Conservation (phyloP, 768 basidiomycete genomes). For the Mycena kentingensis region DNA sequence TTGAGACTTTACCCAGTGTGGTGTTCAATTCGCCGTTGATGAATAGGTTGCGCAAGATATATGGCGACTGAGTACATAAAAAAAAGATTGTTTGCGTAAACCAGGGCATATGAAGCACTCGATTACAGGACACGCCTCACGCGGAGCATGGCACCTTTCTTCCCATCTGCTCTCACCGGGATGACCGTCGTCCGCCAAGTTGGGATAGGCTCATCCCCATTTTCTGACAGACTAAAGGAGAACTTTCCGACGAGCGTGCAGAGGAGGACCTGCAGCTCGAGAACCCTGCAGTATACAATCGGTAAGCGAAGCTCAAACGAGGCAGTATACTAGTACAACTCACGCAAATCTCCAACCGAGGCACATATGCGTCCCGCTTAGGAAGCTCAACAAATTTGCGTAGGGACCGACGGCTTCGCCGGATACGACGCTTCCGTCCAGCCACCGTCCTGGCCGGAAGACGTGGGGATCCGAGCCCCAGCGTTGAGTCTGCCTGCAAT, state of each 20-base stretch:
- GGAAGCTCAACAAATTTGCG: conserved; percentile 20
- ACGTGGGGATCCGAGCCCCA: conserved; percentile 38
- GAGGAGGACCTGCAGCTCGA: conserved; percentile 45
- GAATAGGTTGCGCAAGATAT: too few relatives aligned
- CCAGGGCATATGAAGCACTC: not conserved
- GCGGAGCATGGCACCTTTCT: conserved; percentile 9
- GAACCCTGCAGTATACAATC: conserved; percentile 24
- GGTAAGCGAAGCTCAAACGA: not conserved
- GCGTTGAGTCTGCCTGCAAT: conserved; percentile 18
- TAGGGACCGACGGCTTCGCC: conserved; percentile 26
- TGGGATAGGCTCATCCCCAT: not conserved
- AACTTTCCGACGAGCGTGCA: conserved; percentile 40
- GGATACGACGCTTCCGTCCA: conserved; percentile 22
- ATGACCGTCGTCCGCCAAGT: conserved; percentile 9
- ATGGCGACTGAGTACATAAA: too few relatives aligned
- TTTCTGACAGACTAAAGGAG: conserved; percentile 32
- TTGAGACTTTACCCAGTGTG: too few relatives aligned
- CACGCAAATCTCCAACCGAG: conserved; percentile 17
- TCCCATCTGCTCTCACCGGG: conserved; percentile 5
- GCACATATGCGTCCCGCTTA: conserved; percentile 11
- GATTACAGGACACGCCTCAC: conserved; percentile 2
- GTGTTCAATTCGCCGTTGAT: too few relatives aligned
- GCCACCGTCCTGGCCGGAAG: conserved; percentile 39
- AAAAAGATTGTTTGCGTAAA: too few relatives aligned
- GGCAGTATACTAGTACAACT: conserved; percentile 2